These are phyloP conservation scores for Penicillium psychrofluorescens DNA, from an alignment of 495 filamentous ascomycete genomes.

Conservation along the genomic window DNA sequence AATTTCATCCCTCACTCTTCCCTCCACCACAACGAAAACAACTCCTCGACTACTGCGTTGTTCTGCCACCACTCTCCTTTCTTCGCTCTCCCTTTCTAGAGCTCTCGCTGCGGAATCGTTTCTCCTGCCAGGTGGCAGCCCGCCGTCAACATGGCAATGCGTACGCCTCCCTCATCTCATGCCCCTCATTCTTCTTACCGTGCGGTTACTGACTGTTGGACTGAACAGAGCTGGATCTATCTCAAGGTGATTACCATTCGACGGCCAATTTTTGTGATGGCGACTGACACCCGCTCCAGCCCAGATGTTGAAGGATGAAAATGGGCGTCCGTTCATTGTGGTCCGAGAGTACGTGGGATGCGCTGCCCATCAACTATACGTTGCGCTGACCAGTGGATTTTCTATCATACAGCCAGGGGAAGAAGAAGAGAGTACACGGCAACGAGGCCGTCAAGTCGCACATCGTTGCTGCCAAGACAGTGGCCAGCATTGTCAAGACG, in stretches of 20 bases:
- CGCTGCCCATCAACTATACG: too few relatives aligned
- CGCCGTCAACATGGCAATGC: constrained; percentile 56
- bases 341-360: constrained; percentile 80
- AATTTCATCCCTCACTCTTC: constrained; percentile 21
- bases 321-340: constrained; percentile 94
- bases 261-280: neutral
- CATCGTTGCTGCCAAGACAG: constrained; percentile 91
- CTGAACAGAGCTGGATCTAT: constrained; percentile 62
- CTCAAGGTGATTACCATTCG: constrained; percentile 47
- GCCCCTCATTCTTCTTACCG: constrained; percentile 26
- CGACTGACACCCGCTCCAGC: constrained; percentile 39
- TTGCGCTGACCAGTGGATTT: constrained; percentile 12
- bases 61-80: constrained; percentile 15
- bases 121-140: constrained; percentile 26
- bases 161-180: constrained; percentile 36
- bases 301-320: constrained; percentile 81
- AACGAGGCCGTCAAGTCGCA: constrained; percentile 97
- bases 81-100: constrained; percentile 7
- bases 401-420: constrained; percentile 67
- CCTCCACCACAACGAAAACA: constrained; percentile 1
- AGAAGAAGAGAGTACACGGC: constrained; percentile 94
- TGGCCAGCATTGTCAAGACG: constrained; percentile 94
- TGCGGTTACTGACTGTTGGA: constrained; percentile 20
- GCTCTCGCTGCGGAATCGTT: constrained; percentile 4
- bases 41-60: constrained; percentile 6